These are phyloP conservation scores for Dothistroma pini DNA, from an alignment of 2,329 filamentous ascomycete genomes.

Conservation along the genomic window DNA sequence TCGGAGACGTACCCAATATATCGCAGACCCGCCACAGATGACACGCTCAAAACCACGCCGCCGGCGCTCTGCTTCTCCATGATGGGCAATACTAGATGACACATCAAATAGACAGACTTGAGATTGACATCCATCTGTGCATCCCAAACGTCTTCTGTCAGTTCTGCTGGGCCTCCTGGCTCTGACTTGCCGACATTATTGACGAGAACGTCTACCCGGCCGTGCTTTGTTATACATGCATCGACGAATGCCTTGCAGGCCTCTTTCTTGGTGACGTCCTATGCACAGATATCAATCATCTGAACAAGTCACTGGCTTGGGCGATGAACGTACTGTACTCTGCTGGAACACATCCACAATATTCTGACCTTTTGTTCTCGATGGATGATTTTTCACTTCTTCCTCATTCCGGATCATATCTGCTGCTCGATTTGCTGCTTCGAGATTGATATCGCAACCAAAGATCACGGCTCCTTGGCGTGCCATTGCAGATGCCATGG, in stretches of 20 bases:
- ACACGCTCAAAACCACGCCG: slow-evolving; percentile 37
- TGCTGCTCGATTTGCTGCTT: slow-evolving; percentile 26
- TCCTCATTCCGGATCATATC: slow-evolving; percentile 24
- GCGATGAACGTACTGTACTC: slow-evolving; percentile 17
- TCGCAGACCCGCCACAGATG: slow-evolving; percentile 51
- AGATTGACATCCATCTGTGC: slow-evolving; percentile 54
- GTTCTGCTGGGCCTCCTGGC: slow-evolving; percentile 48
- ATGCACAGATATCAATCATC: not conserved
- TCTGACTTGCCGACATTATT: slow-evolving; percentile 59
- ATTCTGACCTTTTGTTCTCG: slow-evolving; percentile 12
- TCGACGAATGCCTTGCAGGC: slow-evolving; percentile 54
- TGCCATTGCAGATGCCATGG: slow-evolving; percentile 41
- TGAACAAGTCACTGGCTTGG: not conserved
- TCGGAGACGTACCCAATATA: slow-evolving; percentile 40
- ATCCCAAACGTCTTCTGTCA: slow-evolving; percentile 52
- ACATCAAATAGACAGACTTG: slow-evolving; percentile 54
- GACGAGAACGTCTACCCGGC: slow-evolving; percentile 57
- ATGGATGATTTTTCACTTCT: slow-evolving; percentile 20
- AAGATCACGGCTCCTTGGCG: slow-evolving; percentile 49
- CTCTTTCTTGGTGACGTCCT: slow-evolving; percentile 51
- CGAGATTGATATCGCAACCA: slow-evolving; percentile 48
- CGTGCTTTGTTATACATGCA: slow-evolving; percentile 50
- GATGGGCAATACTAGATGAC: slow-evolving; percentile 52
- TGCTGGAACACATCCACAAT: slow-evolving; percentile 24
- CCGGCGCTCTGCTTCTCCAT: slow-evolving; percentile 50